Conservation (phyloP, 805 yeast genomes). For the Spathaspora passalidarum region DNA sequence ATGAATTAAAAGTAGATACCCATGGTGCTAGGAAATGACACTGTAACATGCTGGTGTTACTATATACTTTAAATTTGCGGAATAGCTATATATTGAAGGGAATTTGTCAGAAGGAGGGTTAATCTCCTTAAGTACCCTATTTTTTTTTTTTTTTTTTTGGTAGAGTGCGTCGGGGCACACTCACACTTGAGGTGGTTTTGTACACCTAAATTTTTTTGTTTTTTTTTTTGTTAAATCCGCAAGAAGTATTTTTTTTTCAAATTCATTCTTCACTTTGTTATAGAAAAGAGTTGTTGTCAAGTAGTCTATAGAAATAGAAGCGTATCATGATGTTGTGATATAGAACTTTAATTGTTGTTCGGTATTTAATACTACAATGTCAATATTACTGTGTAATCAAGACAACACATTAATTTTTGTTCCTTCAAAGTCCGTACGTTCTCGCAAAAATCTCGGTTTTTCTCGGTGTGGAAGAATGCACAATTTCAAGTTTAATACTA, state of each 20-base stretch:
- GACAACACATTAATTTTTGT: too few relatives aligned
- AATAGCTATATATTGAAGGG: too few relatives aligned
- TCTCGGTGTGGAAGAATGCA: neutral
- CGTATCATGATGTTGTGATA: neutral
- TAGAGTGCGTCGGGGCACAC: neutral
- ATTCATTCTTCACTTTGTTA: neutral
- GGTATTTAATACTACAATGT: neutral
- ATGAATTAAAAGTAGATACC: slow-evolving; percentile 63
- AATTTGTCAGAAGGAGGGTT: neutral
- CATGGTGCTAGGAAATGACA: slow-evolving; percentile 29
- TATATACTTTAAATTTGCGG: too few relatives aligned
- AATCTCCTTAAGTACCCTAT: neutral
- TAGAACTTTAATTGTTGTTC: neutral
- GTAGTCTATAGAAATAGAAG: neutral
- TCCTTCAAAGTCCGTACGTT: too few relatives aligned
- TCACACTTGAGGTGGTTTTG: too few relatives aligned
- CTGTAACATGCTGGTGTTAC: neutral
- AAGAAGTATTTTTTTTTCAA: neutral
- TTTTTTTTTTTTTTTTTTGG: neutral
- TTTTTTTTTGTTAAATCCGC: neutral
- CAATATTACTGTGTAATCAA: neutral
- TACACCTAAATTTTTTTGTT: neutral
- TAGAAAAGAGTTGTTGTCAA: neutral
- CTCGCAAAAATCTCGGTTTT: neutral
- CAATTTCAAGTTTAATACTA: neutral